Conservation (phyloP, 192 early-diverging fungal genomes). For the Phlyctochytrium arcticum region DNA sequence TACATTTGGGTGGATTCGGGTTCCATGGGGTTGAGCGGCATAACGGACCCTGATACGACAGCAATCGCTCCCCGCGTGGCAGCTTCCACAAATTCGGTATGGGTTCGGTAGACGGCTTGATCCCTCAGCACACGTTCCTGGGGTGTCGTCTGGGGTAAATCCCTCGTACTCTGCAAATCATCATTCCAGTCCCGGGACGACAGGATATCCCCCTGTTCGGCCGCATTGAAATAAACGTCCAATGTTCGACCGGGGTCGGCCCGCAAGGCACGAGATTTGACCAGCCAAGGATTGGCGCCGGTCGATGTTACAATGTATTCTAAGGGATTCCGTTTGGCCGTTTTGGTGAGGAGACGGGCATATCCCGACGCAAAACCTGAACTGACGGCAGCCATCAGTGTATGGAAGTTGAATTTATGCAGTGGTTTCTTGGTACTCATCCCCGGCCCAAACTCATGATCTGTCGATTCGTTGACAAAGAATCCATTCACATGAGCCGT, state of each 20-base stretch:
- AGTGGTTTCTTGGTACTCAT: conserved; percentile 19
- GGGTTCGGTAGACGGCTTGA: conserved; percentile 73
- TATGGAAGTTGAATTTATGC: conserved; percentile 30
- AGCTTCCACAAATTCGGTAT: conserved; percentile 90
- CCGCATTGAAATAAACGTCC: conserved; percentile 58
- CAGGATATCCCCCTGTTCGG: conserved; percentile 43
- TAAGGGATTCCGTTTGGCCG: conserved; percentile 64
- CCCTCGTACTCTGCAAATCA: conserved; percentile 84
- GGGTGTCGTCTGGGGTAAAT: conserved; percentile 69
- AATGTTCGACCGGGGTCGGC: conserved; percentile 63
- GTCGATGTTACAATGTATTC: conserved; percentile 68
- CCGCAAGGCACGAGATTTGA: conserved; percentile 48
- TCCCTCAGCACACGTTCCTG: conserved; percentile 86
- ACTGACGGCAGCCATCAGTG: conserved; percentile 30
- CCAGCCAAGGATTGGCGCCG: conserved; percentile 80
- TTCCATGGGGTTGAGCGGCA: conserved; percentile 75
- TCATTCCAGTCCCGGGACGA: conserved; percentile 96
- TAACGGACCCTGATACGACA: conserved; percentile 74
- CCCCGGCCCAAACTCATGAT: conserved; percentile 36
- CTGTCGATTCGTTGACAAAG: conserved; percentile 79
- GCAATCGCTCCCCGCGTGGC: conserved; percentile 79
- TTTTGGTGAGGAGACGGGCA: conserved; percentile 58
- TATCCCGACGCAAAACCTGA: conserved; percentile 68
- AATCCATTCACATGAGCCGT: conserved; percentile 84
- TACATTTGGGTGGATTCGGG: conserved; percentile 59